Percentiles rank a stretch among this genome's conserved stretches.
Evolutionary conservation across 1,284 basidiomycete genomes (phyloP).

Genomic region (Puccinia hordei): DNA sequence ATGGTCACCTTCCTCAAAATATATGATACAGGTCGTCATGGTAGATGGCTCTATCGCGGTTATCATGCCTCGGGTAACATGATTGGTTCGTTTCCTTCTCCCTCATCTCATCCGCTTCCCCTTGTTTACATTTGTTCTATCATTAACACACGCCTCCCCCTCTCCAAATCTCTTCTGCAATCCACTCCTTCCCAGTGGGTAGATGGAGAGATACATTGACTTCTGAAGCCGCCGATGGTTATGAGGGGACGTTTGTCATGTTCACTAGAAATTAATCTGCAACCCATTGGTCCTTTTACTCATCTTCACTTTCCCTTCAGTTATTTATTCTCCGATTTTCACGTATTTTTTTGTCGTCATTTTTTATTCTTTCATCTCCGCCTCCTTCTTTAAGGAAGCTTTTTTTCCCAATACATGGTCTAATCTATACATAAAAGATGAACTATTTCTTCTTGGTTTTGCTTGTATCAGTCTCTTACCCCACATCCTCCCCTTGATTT

Average conservation of each 20-base stretch:
- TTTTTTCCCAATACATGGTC: too few relatives aligned
- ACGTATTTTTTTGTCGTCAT: too few relatives aligned
- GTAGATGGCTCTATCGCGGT: conserved; percentile 57
- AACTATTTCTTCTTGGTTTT: too few relatives aligned
- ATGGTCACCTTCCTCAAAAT: conserved; percentile 58
- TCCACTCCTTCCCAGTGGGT: conserved; percentile 53
- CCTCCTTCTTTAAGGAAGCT: too few relatives aligned
- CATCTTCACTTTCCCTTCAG: not conserved
- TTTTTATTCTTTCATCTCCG: too few relatives aligned
- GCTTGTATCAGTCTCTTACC: too few relatives aligned
- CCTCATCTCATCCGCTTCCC: conserved; percentile 56
- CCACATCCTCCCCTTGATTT: too few relatives aligned
- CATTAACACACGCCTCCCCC: conserved; percentile 52
- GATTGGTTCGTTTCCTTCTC: conserved; percentile 53
- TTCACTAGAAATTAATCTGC: conserved; percentile 26
- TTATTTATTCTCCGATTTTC: too few relatives aligned
- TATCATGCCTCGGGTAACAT: conserved; percentile 56
- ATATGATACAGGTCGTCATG: conserved; percentile 55
- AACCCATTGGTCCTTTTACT: not conserved
- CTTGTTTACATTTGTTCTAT: conserved; percentile 55
- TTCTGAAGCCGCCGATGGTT: conserved; percentile 56
- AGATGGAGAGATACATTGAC: conserved; percentile 58
- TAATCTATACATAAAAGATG: too few relatives aligned
- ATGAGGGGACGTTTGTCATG: conserved; percentile 54
- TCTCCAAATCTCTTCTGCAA: not conserved